Evolutionary conservation across 805 yeast species (phyloP).

Genomic region (Metschnikowia borealis): DNA sequence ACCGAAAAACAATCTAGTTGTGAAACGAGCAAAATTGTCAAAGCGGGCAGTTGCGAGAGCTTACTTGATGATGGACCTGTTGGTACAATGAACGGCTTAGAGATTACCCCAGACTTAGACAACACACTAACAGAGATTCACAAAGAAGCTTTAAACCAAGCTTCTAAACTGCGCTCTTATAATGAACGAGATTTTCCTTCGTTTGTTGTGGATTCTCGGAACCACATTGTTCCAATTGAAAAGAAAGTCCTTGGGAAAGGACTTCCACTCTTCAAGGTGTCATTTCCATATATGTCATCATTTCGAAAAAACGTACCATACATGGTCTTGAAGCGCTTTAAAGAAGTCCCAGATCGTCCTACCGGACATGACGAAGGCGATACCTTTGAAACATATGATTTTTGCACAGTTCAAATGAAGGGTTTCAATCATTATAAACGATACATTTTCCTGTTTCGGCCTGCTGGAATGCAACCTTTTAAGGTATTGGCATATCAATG

Average conservation of each 20-base stretch:
- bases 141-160: background rate
- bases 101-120: background rate
- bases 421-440: conserved; percentile 25
- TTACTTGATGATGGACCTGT: background rate
- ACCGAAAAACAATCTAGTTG: background rate
- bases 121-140: background rate
- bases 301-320: conserved; percentile 34
- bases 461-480: conserved; percentile 19
- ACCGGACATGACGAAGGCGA: conserved; percentile 19
- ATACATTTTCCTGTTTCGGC: conserved; percentile 26
- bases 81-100: background rate
- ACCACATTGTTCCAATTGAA: conserved; percentile 31
- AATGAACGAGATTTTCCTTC: background rate
- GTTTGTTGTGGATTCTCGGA: conserved; percentile 24
- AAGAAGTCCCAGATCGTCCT: conserved; percentile 28
- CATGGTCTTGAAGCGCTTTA: conserved; percentile 28
- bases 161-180: background rate
- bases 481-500: conserved; percentile 32
- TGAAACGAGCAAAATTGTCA: background rate
- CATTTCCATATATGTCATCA: conserved; percentile 34
- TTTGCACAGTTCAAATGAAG: conserved; percentile 32
- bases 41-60: background rate
- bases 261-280: conserved; percentile 34
- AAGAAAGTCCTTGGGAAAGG: conserved; percentile 32
- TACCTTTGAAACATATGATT: conserved; percentile 29